These are phyloP conservation scores for Canna indica DNA, from an alignment of 176 grass and related monocot species.

Conservation along the genomic window DNA sequence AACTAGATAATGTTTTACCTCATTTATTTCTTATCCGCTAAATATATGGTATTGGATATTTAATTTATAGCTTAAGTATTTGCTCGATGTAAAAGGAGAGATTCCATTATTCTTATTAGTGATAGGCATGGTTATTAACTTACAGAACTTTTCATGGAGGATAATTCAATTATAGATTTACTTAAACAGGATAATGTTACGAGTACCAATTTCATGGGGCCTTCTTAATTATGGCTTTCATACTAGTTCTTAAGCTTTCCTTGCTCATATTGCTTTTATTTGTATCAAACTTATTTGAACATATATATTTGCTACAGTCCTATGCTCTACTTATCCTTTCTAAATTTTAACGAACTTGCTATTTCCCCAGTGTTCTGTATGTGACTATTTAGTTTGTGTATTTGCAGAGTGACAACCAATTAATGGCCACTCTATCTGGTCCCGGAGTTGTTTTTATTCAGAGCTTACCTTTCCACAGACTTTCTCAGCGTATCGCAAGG, in stretches of 20 bases:
- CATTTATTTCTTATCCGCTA: neutral
- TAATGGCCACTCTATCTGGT: conserved; percentile 68
- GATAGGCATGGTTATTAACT: neutral
- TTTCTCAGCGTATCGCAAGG: conserved; percentile 76
- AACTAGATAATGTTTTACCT: neutral
- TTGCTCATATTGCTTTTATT: neutral
- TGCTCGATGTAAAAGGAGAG: too few species aligned
- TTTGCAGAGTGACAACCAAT: conserved; percentile 64
- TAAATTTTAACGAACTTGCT: neutral
- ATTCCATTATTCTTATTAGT: neutral
- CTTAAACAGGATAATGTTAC: too few species aligned
- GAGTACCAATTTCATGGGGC: too few species aligned
- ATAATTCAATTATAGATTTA: neutral
- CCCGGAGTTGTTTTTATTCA: conserved; percentile 96
- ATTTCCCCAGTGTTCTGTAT: neutral
- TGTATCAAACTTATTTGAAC: neutral
- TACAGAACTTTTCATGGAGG: neutral
- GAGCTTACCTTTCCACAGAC: conserved; percentile 68
- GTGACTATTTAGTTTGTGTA: neutral
- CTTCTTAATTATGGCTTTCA: too few species aligned
- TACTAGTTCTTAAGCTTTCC: too few species aligned
- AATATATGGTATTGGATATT: neutral
- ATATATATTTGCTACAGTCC: neutral
- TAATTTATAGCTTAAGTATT: too few species aligned
- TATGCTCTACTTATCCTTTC: too few species aligned